Evolutionary conservation across 306 rosid species (phyloP), one percentile per base, ranked within the genome.

Genomic region (Cyclanthera cordifolia): DNA sequence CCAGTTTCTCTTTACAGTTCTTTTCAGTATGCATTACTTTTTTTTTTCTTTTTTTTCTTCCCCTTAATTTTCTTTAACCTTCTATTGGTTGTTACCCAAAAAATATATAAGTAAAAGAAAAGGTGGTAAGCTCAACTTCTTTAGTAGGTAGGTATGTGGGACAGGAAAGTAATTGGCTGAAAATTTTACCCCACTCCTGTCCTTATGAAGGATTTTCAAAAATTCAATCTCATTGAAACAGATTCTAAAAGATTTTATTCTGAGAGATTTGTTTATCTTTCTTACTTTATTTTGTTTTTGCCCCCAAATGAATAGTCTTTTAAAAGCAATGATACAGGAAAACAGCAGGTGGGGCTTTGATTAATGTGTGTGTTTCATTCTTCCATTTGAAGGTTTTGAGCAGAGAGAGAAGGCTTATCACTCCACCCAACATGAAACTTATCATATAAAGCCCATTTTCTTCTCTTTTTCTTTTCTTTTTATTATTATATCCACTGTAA

Each of bases 321-420:
- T 20, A 45, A 65, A 45, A 65, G 70, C 70, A 65, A 65, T 65
- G 70, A 14, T 45, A 21, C 37, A 65, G 53, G 52, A 19, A 41
- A 63, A 43, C 51, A 65, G 54, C 54, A 41, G 69, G 69, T 41
- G 41, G 69, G 69, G 67, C 51, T 65, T 65, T 45, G 70, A 46
- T 45, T 21, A 45, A 20, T 65, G 12, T 41, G n/a, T 39, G 32
- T 63, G 53, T 45, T 65, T 43, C 69, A 65, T 46, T 65, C 53
- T 65, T 65, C 70, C 14, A 45, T 23, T 43, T 65, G 70, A 65
- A 65, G 70, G 70, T 24, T 61, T 43, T 5, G 69, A 41, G 69
- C 21, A 17, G 17, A 41, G 20, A 30, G 46, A 65, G 24, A 41
- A 45, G 70, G 39, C 34, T 24, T 45, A 37, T 43, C 70, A 65